These are phyloP conservation scores for Taiozyma onychis DNA, from an alignment of 1,139 yeast species.

Conservation along the genomic window DNA sequence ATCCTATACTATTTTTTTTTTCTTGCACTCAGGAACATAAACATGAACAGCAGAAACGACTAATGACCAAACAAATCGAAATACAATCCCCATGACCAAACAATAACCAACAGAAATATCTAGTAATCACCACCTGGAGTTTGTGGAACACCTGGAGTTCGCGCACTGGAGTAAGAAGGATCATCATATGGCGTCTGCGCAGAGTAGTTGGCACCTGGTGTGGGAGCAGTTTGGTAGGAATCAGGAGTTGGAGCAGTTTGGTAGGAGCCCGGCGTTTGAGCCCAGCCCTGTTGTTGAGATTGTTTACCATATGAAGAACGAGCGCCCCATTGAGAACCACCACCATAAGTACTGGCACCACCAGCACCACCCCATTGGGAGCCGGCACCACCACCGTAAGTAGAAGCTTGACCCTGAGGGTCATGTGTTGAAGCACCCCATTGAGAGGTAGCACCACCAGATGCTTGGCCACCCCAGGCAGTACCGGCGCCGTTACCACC, in stretches of 20 bases:
- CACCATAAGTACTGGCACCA: constrained; percentile 48
- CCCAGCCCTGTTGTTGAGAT: constrained; percentile 11
- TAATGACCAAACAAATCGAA: background rate
- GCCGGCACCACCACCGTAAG: constrained; percentile 21
- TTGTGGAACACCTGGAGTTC: constrained; percentile 33
- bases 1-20: background rate
- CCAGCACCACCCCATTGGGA: constrained; percentile 28
- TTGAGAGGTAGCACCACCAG: constrained; percentile 33
- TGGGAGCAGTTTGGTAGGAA: constrained; percentile 13
- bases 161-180: constrained; percentile 25
- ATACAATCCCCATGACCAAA: background rate
- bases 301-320: constrained; percentile 32
- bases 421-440: constrained; percentile 30
- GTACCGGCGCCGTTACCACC: constrained; percentile 44
- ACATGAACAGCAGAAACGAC: background rate
- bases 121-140: constrained; percentile 13
- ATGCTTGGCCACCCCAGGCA: constrained; percentile 44
- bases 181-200: constrained; percentile 21
- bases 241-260: constrained; percentile 1
- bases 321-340: constrained; percentile 44
- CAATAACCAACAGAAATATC: background rate
- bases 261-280: constrained; percentile 4
- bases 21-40: background rate
- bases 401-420: constrained; percentile 37
- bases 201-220: constrained; percentile 32